Base-by-base conservation (phyloP, 257 asterid genomes). In the Solanum stenotomum region DNA sequence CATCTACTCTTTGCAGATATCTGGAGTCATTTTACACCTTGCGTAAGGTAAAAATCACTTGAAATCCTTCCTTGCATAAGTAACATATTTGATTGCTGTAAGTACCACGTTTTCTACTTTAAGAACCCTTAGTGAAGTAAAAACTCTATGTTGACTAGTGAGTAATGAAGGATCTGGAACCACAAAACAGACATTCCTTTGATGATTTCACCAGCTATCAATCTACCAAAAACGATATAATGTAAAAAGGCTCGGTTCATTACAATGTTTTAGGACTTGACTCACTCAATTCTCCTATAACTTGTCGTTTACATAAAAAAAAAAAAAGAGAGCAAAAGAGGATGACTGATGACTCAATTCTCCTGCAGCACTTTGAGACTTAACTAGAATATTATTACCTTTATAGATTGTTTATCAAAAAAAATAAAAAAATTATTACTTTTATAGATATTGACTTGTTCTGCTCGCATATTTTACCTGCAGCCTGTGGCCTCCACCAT, bases 401-500 rank as follows among this genome's bases (percentile, higher is more conserved):
- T 67, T 23, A 40, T 83, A 78, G 84, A 40, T 78, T 46, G 59
- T 46, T 46, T 46, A 46, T 46, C 2, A 46, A 46, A 46, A 46
- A 44, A 46, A 46, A 1, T 13, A 1, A 46, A 46, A 10, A 46
- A 46, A 44, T 9, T 44, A 27, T 46, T 65, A 12, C 71, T n/a
- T 13, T 65, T 22, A 38, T 84, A 79, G 85, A 44, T 79, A 27
- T 81, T 37, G 10, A 10, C 79, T 70, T 14, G 52, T 87, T 85
- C 11, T 35, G 4, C 63, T 72, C 9, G 12, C 83, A 88, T 88
- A 61, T 83, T 85, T 37, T 52, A 38, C 70, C 78, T 88, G 91
- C 89, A 93, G 96, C 96, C 96, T 4, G 94, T 93, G 89, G 94
- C 96, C 81, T 89, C 94, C 35, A 93, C 94, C 25, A 92, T 93